Conservation (phyloP, 1,284 basidiomycete species). For the Microbotryum scabiosae region DNA sequence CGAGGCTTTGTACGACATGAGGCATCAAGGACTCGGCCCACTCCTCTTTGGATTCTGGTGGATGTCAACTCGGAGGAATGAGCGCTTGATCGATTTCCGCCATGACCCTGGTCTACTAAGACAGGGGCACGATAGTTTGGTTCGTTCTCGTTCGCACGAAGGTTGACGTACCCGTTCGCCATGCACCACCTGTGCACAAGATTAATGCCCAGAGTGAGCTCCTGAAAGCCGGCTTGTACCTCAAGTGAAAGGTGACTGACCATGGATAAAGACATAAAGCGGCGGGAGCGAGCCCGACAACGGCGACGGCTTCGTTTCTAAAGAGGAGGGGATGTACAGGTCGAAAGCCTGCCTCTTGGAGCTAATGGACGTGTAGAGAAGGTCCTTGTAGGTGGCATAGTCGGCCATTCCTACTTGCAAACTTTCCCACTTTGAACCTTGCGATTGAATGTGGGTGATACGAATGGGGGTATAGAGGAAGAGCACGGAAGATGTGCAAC, state of each 20-base stretch:
- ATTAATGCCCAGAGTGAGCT: not conserved
- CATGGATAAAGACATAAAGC: conserved; percentile 26
- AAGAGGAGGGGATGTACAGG: conserved; percentile 11
- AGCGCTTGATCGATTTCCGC: not conserved
- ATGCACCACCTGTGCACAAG: conserved; percentile 23
- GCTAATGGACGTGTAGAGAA: too few species aligned
- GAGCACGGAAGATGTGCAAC: too few species aligned
- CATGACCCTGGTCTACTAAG: not conserved
- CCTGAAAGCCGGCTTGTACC: not conserved
- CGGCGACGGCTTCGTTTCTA: not conserved
- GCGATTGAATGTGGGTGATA: too few species aligned
- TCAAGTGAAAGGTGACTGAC: not conserved
- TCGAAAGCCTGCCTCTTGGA: conserved; percentile 14
- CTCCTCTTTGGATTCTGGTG: conserved; percentile 20
- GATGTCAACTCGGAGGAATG: not conserved
- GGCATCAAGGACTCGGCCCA: conserved; percentile 17
- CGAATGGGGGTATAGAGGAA: too few species aligned
- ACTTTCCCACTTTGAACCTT: too few species aligned
- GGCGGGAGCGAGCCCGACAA: not conserved
- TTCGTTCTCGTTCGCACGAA: not conserved
- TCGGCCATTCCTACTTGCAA: too few species aligned
- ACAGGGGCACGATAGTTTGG: not conserved
- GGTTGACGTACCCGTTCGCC: conserved; percentile 16
- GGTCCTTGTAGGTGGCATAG: too few species aligned
- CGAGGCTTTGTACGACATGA: conserved; percentile 1